Evolutionary conservation across 441 rosid species (phyloP).

Genomic region (Sinapis alba): DNA sequence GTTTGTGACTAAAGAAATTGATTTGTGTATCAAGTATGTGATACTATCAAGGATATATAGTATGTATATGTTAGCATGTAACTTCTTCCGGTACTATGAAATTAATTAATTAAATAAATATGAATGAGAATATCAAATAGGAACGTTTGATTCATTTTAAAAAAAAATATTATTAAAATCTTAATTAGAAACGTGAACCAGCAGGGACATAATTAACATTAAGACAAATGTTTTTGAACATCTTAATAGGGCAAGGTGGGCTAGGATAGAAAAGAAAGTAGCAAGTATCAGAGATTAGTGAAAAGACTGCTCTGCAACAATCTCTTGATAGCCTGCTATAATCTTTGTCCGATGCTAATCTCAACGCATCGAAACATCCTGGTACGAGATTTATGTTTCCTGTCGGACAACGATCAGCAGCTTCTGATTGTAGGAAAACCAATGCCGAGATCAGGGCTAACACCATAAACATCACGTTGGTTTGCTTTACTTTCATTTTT

Average conservation of each 20-base stretch:
- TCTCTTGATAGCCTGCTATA: slow-evolving; percentile 5
- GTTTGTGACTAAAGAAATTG: background rate
- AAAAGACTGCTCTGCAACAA: slow-evolving; percentile 20
- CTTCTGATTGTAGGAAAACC: slow-evolving; percentile 3
- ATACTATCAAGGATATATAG: background rate
- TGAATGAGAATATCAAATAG: background rate
- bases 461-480: background rate
- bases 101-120: background rate
- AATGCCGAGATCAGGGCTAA: background rate
- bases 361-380: slow-evolving; percentile 18
- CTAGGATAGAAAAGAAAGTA: background rate
- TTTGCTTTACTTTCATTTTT: background rate
- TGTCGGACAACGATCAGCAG: background rate
- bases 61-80: background rate
- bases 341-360: background rate
- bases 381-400: background rate
- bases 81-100: background rate
- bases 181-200: background rate
- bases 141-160: background rate
- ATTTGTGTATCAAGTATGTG: background rate
- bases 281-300: background rate
- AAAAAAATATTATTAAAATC: too few species aligned
- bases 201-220: background rate
- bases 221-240: background rate
- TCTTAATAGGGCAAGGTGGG: background rate